These are phyloP conservation scores for Sporothrix sp. DNA, from an alignment of 2,329 filamentous ascomycete species.

Conservation along the genomic window DNA sequence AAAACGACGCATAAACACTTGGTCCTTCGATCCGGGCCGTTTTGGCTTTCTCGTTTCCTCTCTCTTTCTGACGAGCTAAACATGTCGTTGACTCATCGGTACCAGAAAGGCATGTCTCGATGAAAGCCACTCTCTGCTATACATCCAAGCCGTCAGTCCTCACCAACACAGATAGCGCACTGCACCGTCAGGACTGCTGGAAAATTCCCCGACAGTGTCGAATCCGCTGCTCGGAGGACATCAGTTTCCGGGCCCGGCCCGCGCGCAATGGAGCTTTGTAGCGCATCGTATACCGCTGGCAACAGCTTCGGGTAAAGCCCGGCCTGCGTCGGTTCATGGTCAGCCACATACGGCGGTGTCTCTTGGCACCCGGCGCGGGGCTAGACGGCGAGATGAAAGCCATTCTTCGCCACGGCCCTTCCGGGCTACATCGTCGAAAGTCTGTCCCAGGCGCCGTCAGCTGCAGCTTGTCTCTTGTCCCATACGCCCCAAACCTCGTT, in stretches of 20 bases:
- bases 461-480: slow-evolving; percentile 25
- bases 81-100: too few relatives aligned
- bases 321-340: slow-evolving; percentile 20
- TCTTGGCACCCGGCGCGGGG: slow-evolving; percentile 12
- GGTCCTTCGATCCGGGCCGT: too few relatives aligned
- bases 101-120: too few relatives aligned
- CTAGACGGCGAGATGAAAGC: not conserved
- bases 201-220: too few relatives aligned
- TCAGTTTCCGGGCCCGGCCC: slow-evolving; percentile 24
- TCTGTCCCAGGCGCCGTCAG: slow-evolving; percentile 19
- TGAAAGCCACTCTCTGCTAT: too few relatives aligned
- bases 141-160: too few relatives aligned
- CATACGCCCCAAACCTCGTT: slow-evolving; percentile 11
- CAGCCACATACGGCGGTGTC: slow-evolving; percentile 20
- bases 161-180: too few relatives aligned
- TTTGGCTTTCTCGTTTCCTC: too few relatives aligned
- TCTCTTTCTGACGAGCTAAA: too few relatives aligned
- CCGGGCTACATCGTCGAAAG: slow-evolving; percentile 13
- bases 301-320: slow-evolving; percentile 21
- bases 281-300: slow-evolving; percentile 20
- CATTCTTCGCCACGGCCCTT: not conserved
- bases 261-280: slow-evolving; percentile 16
- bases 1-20: too few relatives aligned
- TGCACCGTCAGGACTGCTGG: too few relatives aligned
- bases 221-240: not conserved